A percentile compares a stretch with the other conserved stretches of the same genome.
Evolutionary conservation across 495 filamentous ascomycete genomes (phyloP).

Genomic region (Tuber brumale): DNA sequence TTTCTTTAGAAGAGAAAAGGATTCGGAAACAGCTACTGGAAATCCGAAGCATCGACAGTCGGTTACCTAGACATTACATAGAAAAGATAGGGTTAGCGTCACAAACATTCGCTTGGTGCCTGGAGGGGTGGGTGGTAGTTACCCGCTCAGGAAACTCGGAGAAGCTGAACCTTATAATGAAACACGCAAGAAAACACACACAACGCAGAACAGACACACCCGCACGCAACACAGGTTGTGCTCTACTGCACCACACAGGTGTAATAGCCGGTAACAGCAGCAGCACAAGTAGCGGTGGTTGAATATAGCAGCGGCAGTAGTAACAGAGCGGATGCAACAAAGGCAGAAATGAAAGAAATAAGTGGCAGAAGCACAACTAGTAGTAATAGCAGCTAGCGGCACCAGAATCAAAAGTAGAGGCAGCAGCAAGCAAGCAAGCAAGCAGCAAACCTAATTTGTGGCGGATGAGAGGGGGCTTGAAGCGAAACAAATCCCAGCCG

Average conservation of each 20-base stretch:
- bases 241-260: constrained; percentile 24
- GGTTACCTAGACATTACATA: constrained; percentile 38
- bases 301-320: constrained; percentile 11
- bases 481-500: constrained; percentile 37
- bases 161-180: constrained; percentile 31
- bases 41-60: constrained; percentile 37
- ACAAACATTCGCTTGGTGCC: constrained; percentile 32
- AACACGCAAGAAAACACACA: constrained; percentile 29
- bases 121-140: constrained; percentile 26
- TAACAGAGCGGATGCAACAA: background rate
- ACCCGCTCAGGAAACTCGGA: constrained; percentile 36
- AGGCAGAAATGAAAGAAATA: constrained; percentile 1
- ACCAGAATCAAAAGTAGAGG: constrained; percentile 18
- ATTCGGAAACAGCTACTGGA: constrained; percentile 38
- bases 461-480: constrained; percentile 20
- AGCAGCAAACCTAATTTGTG: constrained; percentile 19
- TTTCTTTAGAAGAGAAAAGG: constrained; percentile 27
- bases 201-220: constrained; percentile 22
- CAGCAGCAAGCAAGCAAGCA: constrained; percentile 6
- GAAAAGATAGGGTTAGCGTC: constrained; percentile 38
- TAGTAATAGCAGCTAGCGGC: constrained; percentile 17
- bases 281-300: constrained; percentile 14
- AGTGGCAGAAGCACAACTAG: constrained; percentile 20
- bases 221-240: constrained; percentile 25
- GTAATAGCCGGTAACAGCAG: constrained; percentile 34